Percentiles rank a stretch among this genome's conserved stretches.
Evolutionary conservation across 2,329 filamentous ascomycete genomes (phyloP).

Genomic region (Aspergillus neotritici): DNA sequence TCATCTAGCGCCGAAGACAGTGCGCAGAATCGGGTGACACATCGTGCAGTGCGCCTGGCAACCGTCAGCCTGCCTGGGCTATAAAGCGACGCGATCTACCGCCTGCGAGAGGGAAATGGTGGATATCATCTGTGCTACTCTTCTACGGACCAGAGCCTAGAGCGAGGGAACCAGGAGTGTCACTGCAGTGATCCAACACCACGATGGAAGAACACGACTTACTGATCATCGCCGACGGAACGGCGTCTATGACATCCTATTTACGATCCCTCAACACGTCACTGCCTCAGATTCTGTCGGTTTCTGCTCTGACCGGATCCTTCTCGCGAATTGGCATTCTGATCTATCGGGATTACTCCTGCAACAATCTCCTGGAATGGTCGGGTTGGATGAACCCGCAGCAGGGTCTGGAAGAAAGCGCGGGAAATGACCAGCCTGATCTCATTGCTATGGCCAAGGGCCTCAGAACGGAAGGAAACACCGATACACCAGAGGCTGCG

Average conservation of each 20-base stretch:
- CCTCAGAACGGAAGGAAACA: conserved; percentile 32
- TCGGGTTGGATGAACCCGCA: conserved; percentile 43
- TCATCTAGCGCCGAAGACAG: too few species aligned
- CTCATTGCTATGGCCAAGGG: conserved; percentile 34
- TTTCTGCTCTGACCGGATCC: conserved; percentile 46
- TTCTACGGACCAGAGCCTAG: too few species aligned
- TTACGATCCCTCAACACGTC: conserved; percentile 42
- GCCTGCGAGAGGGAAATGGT: too few species aligned
- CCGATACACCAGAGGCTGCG: conserved; percentile 45
- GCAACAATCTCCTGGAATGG: conserved; percentile 38
- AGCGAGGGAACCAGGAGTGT: too few species aligned
- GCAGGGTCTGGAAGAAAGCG: neutral
- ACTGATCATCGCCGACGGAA: conserved; percentile 14
- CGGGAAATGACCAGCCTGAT: conserved; percentile 18
- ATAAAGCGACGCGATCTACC: too few species aligned
- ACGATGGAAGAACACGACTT: conserved; percentile 8
- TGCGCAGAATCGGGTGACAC: too few species aligned
- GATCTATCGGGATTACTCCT: conserved; percentile 48
- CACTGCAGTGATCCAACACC: too few species aligned
- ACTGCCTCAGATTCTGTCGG: conserved; percentile 47
- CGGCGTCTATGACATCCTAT: conserved; percentile 27
- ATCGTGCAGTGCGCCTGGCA: too few species aligned
- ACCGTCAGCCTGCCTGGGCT: too few species aligned
- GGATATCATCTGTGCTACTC: too few species aligned
- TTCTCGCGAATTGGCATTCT: conserved; percentile 49